These are phyloP conservation scores for Neopestalotiopsis clavispora DNA, from an alignment of 2,329 filamentous ascomycete species.

Conservation along the genomic window DNA sequence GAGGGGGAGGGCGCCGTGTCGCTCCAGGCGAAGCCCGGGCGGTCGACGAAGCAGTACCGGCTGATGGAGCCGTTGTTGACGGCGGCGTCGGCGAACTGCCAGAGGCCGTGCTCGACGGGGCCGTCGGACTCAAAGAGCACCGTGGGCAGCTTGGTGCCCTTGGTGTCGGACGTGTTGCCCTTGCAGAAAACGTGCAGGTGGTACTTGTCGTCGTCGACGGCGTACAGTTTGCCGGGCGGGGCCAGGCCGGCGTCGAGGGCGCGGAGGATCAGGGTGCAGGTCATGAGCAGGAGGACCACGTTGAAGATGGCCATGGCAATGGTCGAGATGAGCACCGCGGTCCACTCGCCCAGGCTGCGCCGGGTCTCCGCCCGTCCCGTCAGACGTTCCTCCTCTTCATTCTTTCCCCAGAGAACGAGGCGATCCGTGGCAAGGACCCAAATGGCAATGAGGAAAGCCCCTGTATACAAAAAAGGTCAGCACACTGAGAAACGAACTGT, in stretches of 20 bases:
- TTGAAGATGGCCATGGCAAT: constrained; percentile 73
- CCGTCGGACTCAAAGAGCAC: constrained; percentile 85
- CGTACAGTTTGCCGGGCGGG: constrained; percentile 76
- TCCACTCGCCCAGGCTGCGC: constrained; percentile 82
- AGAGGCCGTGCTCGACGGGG: constrained; percentile 78
- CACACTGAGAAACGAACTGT: not conserved
- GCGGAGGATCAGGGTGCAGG: constrained; percentile 78
- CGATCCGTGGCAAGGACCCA: constrained; percentile 83
- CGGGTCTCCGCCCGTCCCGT: constrained; percentile 89
- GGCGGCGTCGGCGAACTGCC: constrained; percentile 78
- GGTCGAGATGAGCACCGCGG: constrained; percentile 76
- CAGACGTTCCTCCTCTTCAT: constrained; percentile 88
- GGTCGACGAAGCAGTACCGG: constrained; percentile 94
- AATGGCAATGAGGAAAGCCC: constrained; percentile 78
- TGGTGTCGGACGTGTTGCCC: constrained; percentile 68
- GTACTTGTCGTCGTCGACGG: constrained; percentile 85
- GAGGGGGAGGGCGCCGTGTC: constrained; percentile 94
- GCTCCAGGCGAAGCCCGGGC: constrained; percentile 84
- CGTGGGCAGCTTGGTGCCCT: constrained; percentile 70
- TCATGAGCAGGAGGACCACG: constrained; percentile 74
- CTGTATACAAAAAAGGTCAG: constrained; percentile 23
- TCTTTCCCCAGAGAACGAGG: constrained; percentile 89
- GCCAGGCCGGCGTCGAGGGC: constrained; percentile 77
- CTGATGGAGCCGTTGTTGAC: constrained; percentile 80
- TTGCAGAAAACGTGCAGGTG: constrained; percentile 84